Base-by-base conservation (phyloP, 345 rosid species). In the Aquilaria yunnanensis region DNA sequence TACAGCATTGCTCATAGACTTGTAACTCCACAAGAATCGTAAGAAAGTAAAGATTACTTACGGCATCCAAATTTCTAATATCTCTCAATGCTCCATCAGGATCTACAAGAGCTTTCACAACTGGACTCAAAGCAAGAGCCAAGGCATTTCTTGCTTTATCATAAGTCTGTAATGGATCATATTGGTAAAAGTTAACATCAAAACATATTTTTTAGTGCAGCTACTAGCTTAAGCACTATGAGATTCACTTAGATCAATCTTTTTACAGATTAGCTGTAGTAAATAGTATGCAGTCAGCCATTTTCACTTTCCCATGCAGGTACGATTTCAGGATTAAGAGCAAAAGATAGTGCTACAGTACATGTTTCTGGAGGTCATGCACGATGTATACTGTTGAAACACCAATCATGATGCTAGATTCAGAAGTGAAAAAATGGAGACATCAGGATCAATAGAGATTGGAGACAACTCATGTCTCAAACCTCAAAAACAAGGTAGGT, bases 121-220 rank as follows among this genome's bases (percentile, higher is more conserved):
- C 97, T 9, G 99, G 97, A 71, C 99, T 94, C 61, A 94, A 68
- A 49, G 97, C 95, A 75, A 94, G 96, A 51, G 99, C 99, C 54
- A 94, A 5, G 6, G 96, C 90, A 71, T 94, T 94, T 76, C 97
- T 94, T 62, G 87, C 87, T 83, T 90, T 94, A 70, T 90, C 97
- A 79, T 88, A 90, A 33, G 90, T 74, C 97, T 94, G 84, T 71
- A 73, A 0, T 37, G 55, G 65, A 65, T 68, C 16, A 66, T 47
- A 72, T 46, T 32, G 5, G 33, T 29, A n/a, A 54, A 8, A 58
- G 46, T 54, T 49, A n/a, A 31, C 55, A 55, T 59, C 37, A 71
- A 52, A 54, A 37, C 32, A 71, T 48, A 57, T n/a, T 58, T 37
- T 51, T 31, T 30, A 62, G 31, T 10, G 12, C n/a, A 32, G 14